phyloP scores from a whole-genome alignment of 805 yeast genomes.

The Yarrowia sp. region DNA sequence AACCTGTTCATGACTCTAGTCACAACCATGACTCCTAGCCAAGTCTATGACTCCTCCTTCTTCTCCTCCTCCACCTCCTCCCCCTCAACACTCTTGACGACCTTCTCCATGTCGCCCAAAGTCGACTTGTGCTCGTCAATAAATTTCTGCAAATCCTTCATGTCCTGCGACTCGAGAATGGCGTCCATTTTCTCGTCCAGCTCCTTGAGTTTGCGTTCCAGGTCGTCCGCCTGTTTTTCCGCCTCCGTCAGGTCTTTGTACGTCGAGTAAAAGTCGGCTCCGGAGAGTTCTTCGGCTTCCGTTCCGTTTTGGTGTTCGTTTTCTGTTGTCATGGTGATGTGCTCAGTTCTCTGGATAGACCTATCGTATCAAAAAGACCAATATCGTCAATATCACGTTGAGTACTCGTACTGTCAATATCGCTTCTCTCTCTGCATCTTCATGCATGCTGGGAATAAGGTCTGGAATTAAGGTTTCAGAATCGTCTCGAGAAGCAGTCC shows the following conservation, averaged over 20 bases:
- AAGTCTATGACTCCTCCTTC: no score
- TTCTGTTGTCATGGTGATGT: background rate
- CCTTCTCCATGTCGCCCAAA: background rate
- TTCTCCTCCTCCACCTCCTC: background rate
- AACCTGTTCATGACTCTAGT: no score
- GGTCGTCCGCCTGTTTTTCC: constrained; percentile 56
- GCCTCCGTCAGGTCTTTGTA: constrained; percentile 63
- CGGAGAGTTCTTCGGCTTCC: no score
- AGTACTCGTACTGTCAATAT: no score
- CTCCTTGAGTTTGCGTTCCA: constrained; percentile 25
- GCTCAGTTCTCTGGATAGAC: no score
- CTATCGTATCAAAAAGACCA: no score
- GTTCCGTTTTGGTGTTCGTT: background rate
- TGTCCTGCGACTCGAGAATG: constrained; percentile 8
- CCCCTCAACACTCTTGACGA: background rate
- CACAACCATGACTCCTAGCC: no score
- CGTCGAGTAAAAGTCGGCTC: constrained; percentile 49
- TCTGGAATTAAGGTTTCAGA: no score
- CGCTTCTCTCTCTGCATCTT: no score
- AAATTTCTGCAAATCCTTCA: background rate
- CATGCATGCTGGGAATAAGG: no score
- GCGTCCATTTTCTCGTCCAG: constrained; percentile 21
- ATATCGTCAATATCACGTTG: no score
- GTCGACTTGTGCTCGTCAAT: background rate
- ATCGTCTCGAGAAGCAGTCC: no score